These are phyloP conservation scores for Tetrahymena elliotti DNA, from an alignment of 73 alveolate genomes.

Conservation along the genomic window DNA sequence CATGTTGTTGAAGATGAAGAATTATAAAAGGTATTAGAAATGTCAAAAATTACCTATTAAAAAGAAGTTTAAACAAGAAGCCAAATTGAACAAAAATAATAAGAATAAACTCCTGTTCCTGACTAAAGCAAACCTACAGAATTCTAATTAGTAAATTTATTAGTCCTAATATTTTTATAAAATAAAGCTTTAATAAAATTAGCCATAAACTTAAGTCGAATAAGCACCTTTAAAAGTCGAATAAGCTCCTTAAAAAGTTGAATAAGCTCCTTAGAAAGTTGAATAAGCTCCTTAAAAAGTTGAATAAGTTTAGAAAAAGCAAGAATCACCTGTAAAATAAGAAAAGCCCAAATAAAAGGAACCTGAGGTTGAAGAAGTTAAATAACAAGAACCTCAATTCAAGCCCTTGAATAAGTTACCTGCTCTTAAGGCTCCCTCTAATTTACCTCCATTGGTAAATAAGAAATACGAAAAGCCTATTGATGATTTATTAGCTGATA, in stretches of 20 bases:
- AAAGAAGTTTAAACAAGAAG: background rate
- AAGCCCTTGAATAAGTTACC: background rate
- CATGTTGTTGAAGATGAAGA: conserved; percentile 24
- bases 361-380: background rate
- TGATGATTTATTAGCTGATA: background rate
- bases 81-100: background rate
- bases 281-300: background rate
- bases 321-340: background rate
- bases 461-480: conserved; percentile 13
- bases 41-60: background rate
- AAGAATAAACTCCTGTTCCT: background rate
- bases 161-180: too few relatives aligned
- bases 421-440: background rate
- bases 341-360: background rate
- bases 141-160: background rate
- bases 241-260: background rate
- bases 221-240: background rate
- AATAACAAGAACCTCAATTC: background rate
- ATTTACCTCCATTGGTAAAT: conserved; percentile 5
- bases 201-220: background rate
- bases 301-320: background rate
- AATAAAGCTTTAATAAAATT: too few relatives aligned
- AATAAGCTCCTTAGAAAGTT: background rate
- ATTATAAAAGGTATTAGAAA: conserved; percentile 9
- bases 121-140: background rate